phyloP scores from a whole-genome alignment of 768 basidiomycete genomes.

The Pilatotrama ljubarskyi region DNA sequence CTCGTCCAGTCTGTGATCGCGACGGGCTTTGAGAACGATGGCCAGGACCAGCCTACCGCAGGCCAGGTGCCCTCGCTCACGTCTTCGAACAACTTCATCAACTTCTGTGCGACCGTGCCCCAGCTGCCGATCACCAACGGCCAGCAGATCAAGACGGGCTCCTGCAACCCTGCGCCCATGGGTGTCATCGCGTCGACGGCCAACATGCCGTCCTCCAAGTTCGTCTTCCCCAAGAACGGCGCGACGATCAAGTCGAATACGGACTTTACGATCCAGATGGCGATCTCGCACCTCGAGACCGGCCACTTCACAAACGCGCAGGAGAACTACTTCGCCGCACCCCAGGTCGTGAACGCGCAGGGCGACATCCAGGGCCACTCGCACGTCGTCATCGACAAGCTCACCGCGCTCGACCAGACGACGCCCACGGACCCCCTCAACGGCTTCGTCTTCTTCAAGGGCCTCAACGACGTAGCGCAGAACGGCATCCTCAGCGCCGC shows the following conservation, averaged over 20 bases:
- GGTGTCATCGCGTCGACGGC: slow-evolving; percentile 54
- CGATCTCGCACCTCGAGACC: slow-evolving; percentile 45
- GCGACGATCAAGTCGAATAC: slow-evolving; percentile 42
- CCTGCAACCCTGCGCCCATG: slow-evolving; percentile 50
- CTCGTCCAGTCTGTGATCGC: slow-evolving; percentile 53
- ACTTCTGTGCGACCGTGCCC: slow-evolving; percentile 54
- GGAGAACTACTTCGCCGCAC: slow-evolving; percentile 54
- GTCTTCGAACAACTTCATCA: slow-evolving; percentile 71
- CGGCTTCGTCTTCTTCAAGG: slow-evolving; percentile 60
- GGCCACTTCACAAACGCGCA: slow-evolving; percentile 62
- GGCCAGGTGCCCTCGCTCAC: slow-evolving; percentile 58
- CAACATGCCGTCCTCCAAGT: slow-evolving; percentile 59
- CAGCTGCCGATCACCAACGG: slow-evolving; percentile 62
- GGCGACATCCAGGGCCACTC: slow-evolving; percentile 62
- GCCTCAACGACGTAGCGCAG: slow-evolving; percentile 46
- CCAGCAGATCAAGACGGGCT: slow-evolving; percentile 49
- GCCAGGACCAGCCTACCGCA: slow-evolving; percentile 36
- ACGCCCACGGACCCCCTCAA: slow-evolving; percentile 44
- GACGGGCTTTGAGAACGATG: slow-evolving; percentile 52
- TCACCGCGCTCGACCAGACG: slow-evolving; percentile 49
- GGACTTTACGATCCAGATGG: slow-evolving; percentile 56
- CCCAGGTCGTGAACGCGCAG: slow-evolving; percentile 45
- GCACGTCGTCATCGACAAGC: slow-evolving; percentile 59
- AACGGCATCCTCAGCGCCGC: slow-evolving; percentile 40
- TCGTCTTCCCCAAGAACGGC: slow-evolving; percentile 50